Percentiles rank a stretch among this genome's conserved stretches.
phyloP scores from a whole-genome alignment of 352 stramenopile genomes.

The Pythium oligandrum region DNA sequence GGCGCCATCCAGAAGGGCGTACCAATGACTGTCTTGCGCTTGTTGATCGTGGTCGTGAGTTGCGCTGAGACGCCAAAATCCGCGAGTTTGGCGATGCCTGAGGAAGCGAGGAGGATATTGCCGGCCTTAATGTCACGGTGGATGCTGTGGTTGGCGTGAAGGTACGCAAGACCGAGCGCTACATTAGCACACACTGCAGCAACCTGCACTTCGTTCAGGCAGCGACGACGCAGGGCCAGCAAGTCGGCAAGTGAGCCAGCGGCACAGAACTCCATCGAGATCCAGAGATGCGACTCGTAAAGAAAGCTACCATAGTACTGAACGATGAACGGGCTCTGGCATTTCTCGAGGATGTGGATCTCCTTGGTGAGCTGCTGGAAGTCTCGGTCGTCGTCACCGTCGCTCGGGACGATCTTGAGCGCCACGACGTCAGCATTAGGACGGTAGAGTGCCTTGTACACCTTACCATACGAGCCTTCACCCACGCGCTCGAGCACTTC shows the following conservation, averaged over 20 bases:
- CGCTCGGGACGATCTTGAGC: slow-evolving; percentile 83
- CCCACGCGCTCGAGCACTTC: slow-evolving; percentile 74
- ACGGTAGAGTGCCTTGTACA: slow-evolving; percentile 76
- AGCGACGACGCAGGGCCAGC: slow-evolving; percentile 44
- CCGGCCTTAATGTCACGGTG: slow-evolving; percentile 88
- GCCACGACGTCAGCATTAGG: slow-evolving; percentile 58
- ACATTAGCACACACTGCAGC: slow-evolving; percentile 70
- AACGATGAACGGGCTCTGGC: slow-evolving; percentile 77
- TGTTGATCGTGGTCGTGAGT: slow-evolving; percentile 87
- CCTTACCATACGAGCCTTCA: slow-evolving; percentile 84
- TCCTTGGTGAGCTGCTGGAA: slow-evolving; percentile 73
- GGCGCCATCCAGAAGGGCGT: slow-evolving; percentile 92
- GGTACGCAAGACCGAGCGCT: slow-evolving; percentile 64
- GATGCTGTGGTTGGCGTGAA: slow-evolving; percentile 76
- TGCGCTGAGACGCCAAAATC: slow-evolving; percentile 91
- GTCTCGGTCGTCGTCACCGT: slow-evolving; percentile 66
- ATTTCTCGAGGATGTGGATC: slow-evolving; percentile 83
- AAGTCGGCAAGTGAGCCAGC: slow-evolving; percentile 82
- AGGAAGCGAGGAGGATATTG: slow-evolving; percentile 72
- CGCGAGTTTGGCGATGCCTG: slow-evolving; percentile 76
- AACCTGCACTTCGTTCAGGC: slow-evolving; percentile 63
- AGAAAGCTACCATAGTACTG: slow-evolving; percentile 82
- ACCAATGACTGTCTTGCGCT: slow-evolving; percentile 87
- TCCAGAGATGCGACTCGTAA: slow-evolving; percentile 74
- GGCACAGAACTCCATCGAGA: slow-evolving; percentile 88